Base-by-base conservation (phyloP, 2,329 filamentous ascomycete species). In the Ramularia collo-cygni region DNA sequence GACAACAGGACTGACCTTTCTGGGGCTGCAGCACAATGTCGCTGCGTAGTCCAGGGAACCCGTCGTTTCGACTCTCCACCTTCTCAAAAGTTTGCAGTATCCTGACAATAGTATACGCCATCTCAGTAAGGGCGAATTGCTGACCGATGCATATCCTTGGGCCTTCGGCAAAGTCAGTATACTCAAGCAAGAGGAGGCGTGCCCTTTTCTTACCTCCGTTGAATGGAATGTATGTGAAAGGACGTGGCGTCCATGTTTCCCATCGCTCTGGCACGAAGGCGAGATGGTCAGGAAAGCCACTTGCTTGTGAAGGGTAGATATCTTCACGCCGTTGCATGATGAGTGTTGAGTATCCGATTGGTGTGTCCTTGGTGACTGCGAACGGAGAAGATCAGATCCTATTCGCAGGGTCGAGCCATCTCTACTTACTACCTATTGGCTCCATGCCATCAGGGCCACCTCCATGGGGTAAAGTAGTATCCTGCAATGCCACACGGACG, bases 91-190 rank as follows among this genome's bases (percentile, higher is more conserved):
- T 57, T 54, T 72, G 69, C 38, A 72, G 53, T 15, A 72, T 55
- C 16, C 69, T 55, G 9, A 68, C 67, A 14, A 69, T 54, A 6
- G 67, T 70, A 43, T 71, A 72, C 2, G 57, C 68, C 64, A 72
- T 67, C 49, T 72, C 69, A 1, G 68, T 71, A 17, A 72, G 55
- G 9, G 69, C 69, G 47, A 72, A 72, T 42, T 72, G 67, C 58
- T 71, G 69, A 0, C 69, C 69, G 26, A 72, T 66, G 42, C 69
- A 72, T n/a, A 71, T 70, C 1, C 69, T 47, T 3, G 68, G 68
- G 0, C 68, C 44, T 8, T 9, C 16, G 16, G n/a, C n/a, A n/a
- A n/a, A n/a, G n/a, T n/a, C n/a, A n/a, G n/a, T n/a, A n/a, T n/a
- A n/a, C n/a, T n/a, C n/a, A n/a, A n/a, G n/a, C n/a, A n/a, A n/a